Evolutionary conservation across 2,329 filamentous ascomycete genomes (phyloP), one percentile per base, ranked within the genome.

Genomic region (Colletotrichum horii): DNA sequence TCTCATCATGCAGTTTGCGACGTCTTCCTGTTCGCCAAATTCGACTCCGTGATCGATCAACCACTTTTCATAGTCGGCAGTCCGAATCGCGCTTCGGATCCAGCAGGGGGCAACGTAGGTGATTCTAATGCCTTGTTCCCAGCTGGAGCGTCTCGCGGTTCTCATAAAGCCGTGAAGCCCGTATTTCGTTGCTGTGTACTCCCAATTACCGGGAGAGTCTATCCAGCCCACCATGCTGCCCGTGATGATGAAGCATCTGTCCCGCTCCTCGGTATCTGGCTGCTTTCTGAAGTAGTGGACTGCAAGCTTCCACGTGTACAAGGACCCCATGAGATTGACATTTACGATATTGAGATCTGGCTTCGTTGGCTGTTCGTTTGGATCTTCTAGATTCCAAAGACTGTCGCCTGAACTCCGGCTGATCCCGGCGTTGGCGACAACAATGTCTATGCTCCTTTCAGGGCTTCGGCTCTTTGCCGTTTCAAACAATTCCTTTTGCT

Each of bases 211-310:
- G 28, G 85, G 85, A 9, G 84, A 84, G 74, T 89, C 88, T 62
- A 88, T 84, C 79, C 84, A 90, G 0, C 84, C 85, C 1, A 87
- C 87, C 79, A 90, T 84, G 70, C 85, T 88, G 6, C 86, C 86
- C 1, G 85, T 88, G 26, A 90, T 85, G 64, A 90, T 87, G 48
- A 90, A 85, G 71, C 87, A 88, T 2, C 88, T 83, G 72, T 89
- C 87, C 8, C 84, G 80, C 1, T 84, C 82, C 1, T 82, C 78
- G 0, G 76, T 81, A 19, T 84, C 83, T 0, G 85, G 84, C 38
- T 86, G 83, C 60, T 84, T 82, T 3, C 86, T 79, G 78, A 89
- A 88, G 74, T 88, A 88, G 76, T 88, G 85, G 11, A 87, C 80
- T 0, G 87, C 87, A 0, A 89, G 81, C 75, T 88, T 88, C 73